These are phyloP conservation scores for Colletotrichum magnum DNA, from an alignment of 2,329 filamentous ascomycete species.

Conservation along the genomic window DNA sequence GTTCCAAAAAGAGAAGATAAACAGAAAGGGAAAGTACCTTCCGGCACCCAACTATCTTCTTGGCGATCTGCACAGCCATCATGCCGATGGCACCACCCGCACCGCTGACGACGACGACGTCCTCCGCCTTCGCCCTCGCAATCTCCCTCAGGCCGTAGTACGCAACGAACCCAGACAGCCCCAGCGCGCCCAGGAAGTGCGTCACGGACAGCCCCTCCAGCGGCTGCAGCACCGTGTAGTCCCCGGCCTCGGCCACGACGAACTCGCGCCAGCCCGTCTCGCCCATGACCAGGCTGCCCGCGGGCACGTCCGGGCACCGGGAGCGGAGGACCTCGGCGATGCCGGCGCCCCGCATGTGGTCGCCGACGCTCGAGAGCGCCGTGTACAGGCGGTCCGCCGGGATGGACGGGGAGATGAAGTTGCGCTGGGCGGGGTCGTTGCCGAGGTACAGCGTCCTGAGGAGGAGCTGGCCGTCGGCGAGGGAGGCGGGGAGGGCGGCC, in stretches of 20 bases:
- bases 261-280: neutral
- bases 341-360: neutral
- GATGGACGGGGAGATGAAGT: neutral
- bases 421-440: neutral
- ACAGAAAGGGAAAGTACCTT: no score
- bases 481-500: neutral
- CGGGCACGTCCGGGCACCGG: neutral
- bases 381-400: neutral
- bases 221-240: neutral
- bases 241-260: neutral
- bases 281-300: neutral
- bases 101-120: neutral
- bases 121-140: neutral
- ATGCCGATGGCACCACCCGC: neutral
- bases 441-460: neutral
- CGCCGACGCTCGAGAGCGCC: no score
- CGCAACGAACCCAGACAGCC: neutral
- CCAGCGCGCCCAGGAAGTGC: neutral
- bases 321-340: neutral
- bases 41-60: neutral
- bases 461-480: neutral
- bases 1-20: no score
- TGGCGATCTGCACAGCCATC: neutral
- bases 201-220: neutral
- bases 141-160: neutral